Evolutionary conservation across 2,329 filamentous ascomycete species (phyloP), one percentile per base, ranked within the genome.

Genomic region (Sodiomyces alkalinus): DNA sequence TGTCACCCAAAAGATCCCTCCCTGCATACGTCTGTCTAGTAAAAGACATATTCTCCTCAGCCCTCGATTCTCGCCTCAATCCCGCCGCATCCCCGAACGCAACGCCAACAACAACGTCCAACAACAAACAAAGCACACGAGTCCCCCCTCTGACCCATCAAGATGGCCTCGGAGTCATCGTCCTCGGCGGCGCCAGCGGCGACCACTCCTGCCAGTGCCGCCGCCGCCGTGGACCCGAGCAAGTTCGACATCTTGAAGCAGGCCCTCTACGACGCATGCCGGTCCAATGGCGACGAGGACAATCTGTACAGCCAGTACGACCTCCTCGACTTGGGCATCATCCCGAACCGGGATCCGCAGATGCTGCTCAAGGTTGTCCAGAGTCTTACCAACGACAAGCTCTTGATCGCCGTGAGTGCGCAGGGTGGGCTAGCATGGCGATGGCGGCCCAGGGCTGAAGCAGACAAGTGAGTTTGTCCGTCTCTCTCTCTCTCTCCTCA

Each of bases 291-390:
- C 34, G 53, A 58, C 34, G 51, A 57, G 23, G 51, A 56, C 20
- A 55, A 56, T 26, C 49, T 68, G 28, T 74, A 74, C 47, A 62
- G 59, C 9, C 71, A 76, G 44, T 56, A 64, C 19, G 68, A 74
- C 39, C 53, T 77, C 21, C 49, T 69, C 33, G 60, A 59, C 16
- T 56, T 74, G 32, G 59, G 62, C 33, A 57, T 75, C 36, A 62
- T 75, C 27, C 67, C 69, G 5, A 61, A 64, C 27, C 55, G 63
- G 34, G 64, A 74, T 45, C 48, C 70, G 36, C 48, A 58, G 43
- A 56, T 65, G 26, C 60, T 76, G 14, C 47, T 71, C 31, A 52
- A 55, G 30, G 62, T 73, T 11, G 57, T 74, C 22, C 67, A 74
- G 48, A 56, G 51, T 19, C 59, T 77, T 29, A 63, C 62, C 34